Evolutionary conservation across 2,329 filamentous ascomycete genomes (phyloP).

Genomic region (Trichophyton simii): DNA sequence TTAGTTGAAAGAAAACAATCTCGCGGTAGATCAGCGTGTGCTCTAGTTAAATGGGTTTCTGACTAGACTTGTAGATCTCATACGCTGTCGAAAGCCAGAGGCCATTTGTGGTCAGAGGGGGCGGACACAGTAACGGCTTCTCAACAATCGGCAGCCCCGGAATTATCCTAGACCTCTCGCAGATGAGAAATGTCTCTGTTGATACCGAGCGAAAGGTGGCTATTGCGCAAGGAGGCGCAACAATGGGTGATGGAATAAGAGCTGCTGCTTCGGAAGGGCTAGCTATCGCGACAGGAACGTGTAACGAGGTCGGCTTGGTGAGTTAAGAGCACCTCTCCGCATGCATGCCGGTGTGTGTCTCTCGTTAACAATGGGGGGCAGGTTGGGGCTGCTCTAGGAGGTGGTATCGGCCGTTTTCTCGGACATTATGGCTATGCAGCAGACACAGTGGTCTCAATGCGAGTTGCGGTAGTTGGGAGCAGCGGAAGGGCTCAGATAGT

Average conservation of each 20-base stretch:
- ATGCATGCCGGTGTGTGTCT: not conserved
- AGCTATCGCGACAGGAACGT: constrained; percentile 2
- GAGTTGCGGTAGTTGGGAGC: not conserved
- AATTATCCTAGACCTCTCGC: constrained; percentile 4
- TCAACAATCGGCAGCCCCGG: constrained; percentile 2
- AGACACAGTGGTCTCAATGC: constrained; percentile 2
- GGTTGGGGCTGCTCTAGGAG: constrained; percentile 4
- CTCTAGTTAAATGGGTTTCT: not conserved
- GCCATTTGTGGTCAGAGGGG: constrained; percentile 1
- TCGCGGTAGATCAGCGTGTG: not conserved
- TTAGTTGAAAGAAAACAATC: not conserved
- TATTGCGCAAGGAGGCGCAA: not conserved
- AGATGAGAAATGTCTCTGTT: constrained; percentile 1
- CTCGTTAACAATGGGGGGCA: not conserved
- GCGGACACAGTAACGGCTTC: constrained; percentile 6
- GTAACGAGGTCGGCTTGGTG: constrained; percentile 3
- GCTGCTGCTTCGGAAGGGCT: constrained; percentile 3
- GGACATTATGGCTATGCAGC: constrained; percentile 4
- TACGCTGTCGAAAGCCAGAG: not conserved
- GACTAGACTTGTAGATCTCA: not conserved
- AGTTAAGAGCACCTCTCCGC: not conserved
- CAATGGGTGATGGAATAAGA: not conserved
- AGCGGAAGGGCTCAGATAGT: constrained; percentile 14
- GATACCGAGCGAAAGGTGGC: not conserved
- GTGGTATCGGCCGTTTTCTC: constrained; percentile 1